phyloP scores from a whole-genome alignment of 2,329 filamentous ascomycete species.

The Colletotrichum abscissum region DNA sequence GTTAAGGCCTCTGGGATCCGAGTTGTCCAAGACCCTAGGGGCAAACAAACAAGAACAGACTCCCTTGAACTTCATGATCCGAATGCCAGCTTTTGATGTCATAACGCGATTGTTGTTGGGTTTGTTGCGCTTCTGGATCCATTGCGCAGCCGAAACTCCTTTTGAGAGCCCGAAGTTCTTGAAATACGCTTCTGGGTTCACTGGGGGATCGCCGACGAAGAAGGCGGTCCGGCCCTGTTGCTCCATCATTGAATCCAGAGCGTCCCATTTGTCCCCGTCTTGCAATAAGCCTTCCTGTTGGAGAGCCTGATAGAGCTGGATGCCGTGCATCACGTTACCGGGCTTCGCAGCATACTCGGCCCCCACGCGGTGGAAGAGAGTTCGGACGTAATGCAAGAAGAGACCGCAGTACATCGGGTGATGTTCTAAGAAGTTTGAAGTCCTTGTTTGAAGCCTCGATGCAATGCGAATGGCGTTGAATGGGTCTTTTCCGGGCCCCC shows the following conservation, averaged over 20 bases:
- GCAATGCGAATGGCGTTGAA: background rate
- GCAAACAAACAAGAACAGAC: background rate
- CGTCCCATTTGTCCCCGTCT: constrained; percentile 32
- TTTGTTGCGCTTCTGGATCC: constrained; percentile 28
- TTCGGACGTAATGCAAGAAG: constrained; percentile 36
- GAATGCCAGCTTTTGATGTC: constrained; percentile 24
- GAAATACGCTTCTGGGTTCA: constrained; percentile 37
- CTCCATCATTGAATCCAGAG: background rate
- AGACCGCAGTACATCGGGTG: constrained; percentile 40
- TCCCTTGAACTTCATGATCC: constrained; percentile 35
- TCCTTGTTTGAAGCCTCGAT: background rate
- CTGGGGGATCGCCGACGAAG: constrained; percentile 38
- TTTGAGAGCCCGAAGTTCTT: constrained; percentile 39
- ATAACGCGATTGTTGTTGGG: constrained; percentile 11
- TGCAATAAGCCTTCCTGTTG: constrained; percentile 37
- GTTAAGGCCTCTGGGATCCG: constrained; percentile 6
- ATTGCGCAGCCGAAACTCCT: constrained; percentile 38
- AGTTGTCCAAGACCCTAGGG: background rate
- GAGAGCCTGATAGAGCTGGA: constrained; percentile 41
- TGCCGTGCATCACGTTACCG: constrained; percentile 35
- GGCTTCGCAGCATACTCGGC: constrained; percentile 28
- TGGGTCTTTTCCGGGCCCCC: constrained; percentile 35
- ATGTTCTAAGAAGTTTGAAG: constrained; percentile 37
- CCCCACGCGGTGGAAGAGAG: constrained; percentile 30
- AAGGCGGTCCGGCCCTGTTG: constrained; percentile 37